Conservation (phyloP, 1,139 yeast genomes). For the Meyerozyma sp. region DNA sequence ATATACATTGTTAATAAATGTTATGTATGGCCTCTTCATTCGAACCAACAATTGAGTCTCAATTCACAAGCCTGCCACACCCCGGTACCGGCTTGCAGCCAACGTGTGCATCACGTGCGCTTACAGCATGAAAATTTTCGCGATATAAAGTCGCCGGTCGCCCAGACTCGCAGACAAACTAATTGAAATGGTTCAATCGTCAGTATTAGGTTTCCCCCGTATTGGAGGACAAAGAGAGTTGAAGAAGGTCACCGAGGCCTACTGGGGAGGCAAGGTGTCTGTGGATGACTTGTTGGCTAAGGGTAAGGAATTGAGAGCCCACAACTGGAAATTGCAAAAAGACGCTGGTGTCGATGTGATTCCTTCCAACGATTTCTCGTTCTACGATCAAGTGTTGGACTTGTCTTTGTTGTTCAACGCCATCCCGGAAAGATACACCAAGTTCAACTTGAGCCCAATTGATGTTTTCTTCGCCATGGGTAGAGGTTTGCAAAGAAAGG, state of each 20-base stretch:
- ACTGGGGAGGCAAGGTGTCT: conserved; percentile 93
- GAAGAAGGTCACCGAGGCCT: conserved; percentile 96
- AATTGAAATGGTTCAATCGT: conserved; percentile 78
- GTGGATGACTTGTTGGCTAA: conserved; percentile 84
- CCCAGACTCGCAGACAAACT: conserved; percentile 1
- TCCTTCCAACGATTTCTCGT: conserved; percentile 97
- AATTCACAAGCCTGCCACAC: not conserved
- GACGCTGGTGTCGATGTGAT: conserved; percentile 96
- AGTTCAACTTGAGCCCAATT: conserved; percentile 81
- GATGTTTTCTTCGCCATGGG: conserved; percentile 99
- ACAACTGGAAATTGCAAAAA: conserved; percentile 97
- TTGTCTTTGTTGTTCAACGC: conserved; percentile 89
- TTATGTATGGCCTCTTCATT: no score
- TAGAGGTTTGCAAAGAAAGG: conserved; percentile 98
- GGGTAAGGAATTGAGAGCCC: conserved; percentile 92
- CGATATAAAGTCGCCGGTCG: conserved; percentile 1
- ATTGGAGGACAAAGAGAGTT: conserved; percentile 98
- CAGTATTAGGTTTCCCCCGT: conserved; percentile 99
- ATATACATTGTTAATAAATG: no score
- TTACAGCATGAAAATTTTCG: conserved; percentile 3
- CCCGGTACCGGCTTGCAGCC: not conserved
- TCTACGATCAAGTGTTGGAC: conserved; percentile 95
- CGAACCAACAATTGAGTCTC: not conserved
- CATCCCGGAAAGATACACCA: conserved; percentile 94
- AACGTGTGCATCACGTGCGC: conserved; percentile 1